Evolutionary conservation across 805 yeast genomes (phyloP), one percentile per base, ranked within the genome.

Genomic region (Hanseniaspora lachancei): DNA sequence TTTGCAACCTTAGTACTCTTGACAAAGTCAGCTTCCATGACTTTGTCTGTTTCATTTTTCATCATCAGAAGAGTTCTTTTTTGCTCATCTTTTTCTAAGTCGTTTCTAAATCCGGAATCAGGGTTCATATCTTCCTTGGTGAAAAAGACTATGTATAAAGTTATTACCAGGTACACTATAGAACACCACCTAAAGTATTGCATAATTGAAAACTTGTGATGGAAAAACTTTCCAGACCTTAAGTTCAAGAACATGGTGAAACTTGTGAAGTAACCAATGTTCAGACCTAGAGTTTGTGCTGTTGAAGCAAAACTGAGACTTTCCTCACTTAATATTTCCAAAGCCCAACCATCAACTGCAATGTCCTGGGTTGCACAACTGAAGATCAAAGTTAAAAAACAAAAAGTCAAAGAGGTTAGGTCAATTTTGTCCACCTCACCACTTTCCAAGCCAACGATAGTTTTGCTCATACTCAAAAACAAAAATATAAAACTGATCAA

Each of bases 281-380:
- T 93, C 59, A 93, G 75, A 0, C 98, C 98, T 47, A 93, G 80
- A 0, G 98, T 93, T 69, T 93, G 98, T 0, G 98, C 98, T 0
- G 98, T 93, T 5, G 96, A 86, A 0, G 98, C 97, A 71, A 81
- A 93, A 18, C 95, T 82, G 59, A 93, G 73, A 15, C 95, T 84
- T 29, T 78, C 79, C 27, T 81, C 81, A 18, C 89, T 80, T 53
- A 93, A 73, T 41, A 91, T 80, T 1, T 96, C 93, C 64, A 93
- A 72, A 0, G 97, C 97, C 98, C 98, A 93, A 12, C 98, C 97
- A 70, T 93, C 98, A 23, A 93, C 98, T 0, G 98, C 97, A 56
- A 93, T 93, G 66, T 93, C 98, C 68, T 93, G 98, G 0, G 98
- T 91, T 0, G 97, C 97, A 71, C 97, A 89, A 58, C 89, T 74